These are phyloP conservation scores for Brassica juncea DNA, from an alignment of 345 rosid genomes.

Conservation along the genomic window DNA sequence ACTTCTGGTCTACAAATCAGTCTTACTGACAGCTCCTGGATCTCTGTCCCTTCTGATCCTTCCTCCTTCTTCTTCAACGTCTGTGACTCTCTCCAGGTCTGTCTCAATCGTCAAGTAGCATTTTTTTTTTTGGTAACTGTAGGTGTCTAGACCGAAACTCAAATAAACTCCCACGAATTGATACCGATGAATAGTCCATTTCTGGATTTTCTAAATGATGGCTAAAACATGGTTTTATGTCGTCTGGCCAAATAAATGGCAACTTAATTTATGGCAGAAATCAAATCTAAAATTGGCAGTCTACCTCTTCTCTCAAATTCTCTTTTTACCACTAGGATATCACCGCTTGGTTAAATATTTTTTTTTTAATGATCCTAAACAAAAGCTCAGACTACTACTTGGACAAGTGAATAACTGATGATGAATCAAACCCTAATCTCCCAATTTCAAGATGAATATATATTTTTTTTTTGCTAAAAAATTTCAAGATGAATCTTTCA, in stretches of 20 bases:
- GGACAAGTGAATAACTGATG: neutral
- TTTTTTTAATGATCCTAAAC: neutral
- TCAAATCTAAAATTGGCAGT: too few species aligned
- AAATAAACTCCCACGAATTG: too few species aligned
- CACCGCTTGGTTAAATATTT: too few species aligned
- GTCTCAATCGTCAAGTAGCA: neutral
- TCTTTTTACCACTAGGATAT: too few species aligned
- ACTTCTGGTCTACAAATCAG: slow-evolving; percentile 83
- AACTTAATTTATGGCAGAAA: too few species aligned
- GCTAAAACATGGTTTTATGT: too few species aligned
- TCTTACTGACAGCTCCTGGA: slow-evolving; percentile 66
- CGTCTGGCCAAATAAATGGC: too few species aligned
- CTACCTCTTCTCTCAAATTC: too few species aligned
- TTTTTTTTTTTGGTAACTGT: neutral
- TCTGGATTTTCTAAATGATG: too few species aligned
- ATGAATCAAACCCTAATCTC: neutral
- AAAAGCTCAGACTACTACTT: neutral
- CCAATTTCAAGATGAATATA: neutral
- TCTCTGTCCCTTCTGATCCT: slow-evolving; percentile 77
- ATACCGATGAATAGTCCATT: too few species aligned
- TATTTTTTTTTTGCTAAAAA: too few species aligned
- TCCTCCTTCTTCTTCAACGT: slow-evolving; percentile 78
- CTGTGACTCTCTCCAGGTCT: slow-evolving; percentile 82
- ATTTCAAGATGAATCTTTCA: too few species aligned
- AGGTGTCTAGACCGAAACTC: neutral